Evolutionary conservation across 2,329 filamentous ascomycete genomes (phyloP).

Genomic region (Teratosphaeria zuluensis): DNA sequence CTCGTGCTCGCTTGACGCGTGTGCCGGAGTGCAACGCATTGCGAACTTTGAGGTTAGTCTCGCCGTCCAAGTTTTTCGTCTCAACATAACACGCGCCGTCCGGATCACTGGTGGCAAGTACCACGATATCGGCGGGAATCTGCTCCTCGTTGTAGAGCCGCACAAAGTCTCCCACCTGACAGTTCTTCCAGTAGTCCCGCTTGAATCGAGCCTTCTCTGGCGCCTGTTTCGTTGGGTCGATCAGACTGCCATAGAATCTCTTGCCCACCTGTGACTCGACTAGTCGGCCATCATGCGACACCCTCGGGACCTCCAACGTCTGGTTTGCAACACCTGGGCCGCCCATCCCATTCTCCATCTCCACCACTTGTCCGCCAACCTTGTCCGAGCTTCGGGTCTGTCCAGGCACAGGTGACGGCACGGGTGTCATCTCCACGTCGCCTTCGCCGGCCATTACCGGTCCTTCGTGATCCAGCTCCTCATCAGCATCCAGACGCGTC

Average conservation of each 20-base stretch:
- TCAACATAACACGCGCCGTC: conserved; percentile 96
- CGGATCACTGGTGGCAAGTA: conserved; percentile 83
- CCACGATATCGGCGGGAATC: conserved; percentile 84
- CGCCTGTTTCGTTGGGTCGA: conserved; percentile 59
- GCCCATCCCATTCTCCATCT: conserved; percentile 9
- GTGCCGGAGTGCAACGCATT: conserved; percentile 81
- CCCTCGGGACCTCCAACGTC: conserved; percentile 19
- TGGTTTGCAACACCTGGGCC: conserved; percentile 12
- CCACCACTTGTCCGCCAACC: conserved; percentile 1
- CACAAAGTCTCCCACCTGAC: conserved; percentile 92
- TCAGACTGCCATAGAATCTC: conserved; percentile 56
- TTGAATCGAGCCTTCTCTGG: conserved; percentile 76
- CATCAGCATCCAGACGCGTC: conserved; percentile 33
- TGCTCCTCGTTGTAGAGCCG: conserved; percentile 95
- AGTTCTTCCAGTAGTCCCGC: conserved; percentile 87
- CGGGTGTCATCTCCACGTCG: conserved; percentile 85
- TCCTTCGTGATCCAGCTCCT: conserved; percentile 9
- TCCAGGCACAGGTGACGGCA: conserved; percentile 66
- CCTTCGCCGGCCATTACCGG: conserved; percentile 45
- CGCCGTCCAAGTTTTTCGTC: conserved; percentile 95
- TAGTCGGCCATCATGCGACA: conserved; percentile 9
- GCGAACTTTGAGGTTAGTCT: conserved; percentile 94
- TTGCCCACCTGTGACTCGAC: conserved; percentile 26
- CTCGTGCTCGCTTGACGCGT: conserved; percentile 73
- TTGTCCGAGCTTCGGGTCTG: conserved; percentile 25